phyloP scores from a whole-genome alignment of 352 stramenopile genomes.

The Stramenopiles sp. region DNA sequence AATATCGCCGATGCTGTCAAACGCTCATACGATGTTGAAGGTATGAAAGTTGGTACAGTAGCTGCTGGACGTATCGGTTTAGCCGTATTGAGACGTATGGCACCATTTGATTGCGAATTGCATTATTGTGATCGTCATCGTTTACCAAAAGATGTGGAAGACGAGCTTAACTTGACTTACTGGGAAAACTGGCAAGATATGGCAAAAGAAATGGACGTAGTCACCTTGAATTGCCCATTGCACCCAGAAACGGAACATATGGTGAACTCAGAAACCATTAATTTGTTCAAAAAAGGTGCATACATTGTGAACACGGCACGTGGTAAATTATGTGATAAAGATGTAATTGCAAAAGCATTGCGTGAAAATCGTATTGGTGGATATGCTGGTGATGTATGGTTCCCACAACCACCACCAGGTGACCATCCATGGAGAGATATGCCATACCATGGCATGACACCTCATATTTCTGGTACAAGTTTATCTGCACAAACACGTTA shows the following conservation, averaged over 20 bases:
- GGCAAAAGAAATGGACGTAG: constrained; percentile 16
- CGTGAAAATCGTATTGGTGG: constrained; percentile 12
- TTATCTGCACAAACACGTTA: constrained; percentile 28
- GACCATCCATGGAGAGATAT: constrained; percentile 16
- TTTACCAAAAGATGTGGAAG: constrained; percentile 24
- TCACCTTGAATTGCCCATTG: constrained; percentile 16
- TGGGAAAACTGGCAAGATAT: constrained; percentile 26
- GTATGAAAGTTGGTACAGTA: constrained; percentile 27
- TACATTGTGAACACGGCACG: constrained; percentile 18
- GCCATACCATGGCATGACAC: constrained; percentile 29
- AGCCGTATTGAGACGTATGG: constrained; percentile 23
- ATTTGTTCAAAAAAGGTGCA: constrained; percentile 15
- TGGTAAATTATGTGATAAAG: constrained; percentile 14
- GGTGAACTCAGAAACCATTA: constrained; percentile 14
- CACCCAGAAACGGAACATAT: constrained; percentile 17
- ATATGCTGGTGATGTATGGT: constrained; percentile 17
- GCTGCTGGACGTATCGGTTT: constrained; percentile 26
- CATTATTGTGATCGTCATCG: constrained; percentile 31
- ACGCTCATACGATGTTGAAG: constrained; percentile 27
- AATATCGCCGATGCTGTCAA: constrained; percentile 27
- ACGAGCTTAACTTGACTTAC: constrained; percentile 27
- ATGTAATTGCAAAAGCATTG: constrained; percentile 15
- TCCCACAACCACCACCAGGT: constrained; percentile 12
- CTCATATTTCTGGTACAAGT: constrained; percentile 29
- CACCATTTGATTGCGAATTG: constrained; percentile 30